A percentile compares a stretch with the other conserved stretches of the same genome.
Evolutionary conservation across 768 basidiomycete species (phyloP).

Genomic region (Suillus brevipes): DNA sequence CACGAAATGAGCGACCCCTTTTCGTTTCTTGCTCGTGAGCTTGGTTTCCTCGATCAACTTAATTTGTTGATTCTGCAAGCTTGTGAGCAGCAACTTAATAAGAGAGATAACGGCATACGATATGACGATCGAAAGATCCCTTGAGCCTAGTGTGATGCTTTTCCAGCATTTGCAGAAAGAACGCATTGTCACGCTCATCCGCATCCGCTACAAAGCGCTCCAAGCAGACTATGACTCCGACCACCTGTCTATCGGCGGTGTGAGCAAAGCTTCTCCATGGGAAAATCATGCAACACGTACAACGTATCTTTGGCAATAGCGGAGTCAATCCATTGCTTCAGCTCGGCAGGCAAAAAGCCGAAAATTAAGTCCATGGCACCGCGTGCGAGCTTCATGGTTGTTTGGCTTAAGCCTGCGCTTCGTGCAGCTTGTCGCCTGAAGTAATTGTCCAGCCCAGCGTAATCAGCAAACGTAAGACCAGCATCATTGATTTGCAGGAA

Average conservation of each 20-base stretch:
- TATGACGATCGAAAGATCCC: constrained; percentile 72
- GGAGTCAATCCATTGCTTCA: constrained; percentile 83
- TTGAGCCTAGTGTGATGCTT: constrained; percentile 82
- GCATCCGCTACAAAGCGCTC: constrained; percentile 79
- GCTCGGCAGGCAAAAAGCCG: constrained; percentile 82
- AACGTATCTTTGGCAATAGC: constrained; percentile 74
- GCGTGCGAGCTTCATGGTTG: constrained; percentile 78
- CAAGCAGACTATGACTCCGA: constrained; percentile 77
- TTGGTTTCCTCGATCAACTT: constrained; percentile 89
- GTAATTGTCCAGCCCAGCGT: constrained; percentile 91
- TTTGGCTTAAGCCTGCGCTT: constrained; percentile 59
- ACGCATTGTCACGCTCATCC: constrained; percentile 73
- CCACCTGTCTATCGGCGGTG: constrained; percentile 63
- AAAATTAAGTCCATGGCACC: constrained; percentile 95
- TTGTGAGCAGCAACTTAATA: constrained; percentile 7
- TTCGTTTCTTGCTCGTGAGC: constrained; percentile 87
- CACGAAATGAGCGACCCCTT: constrained; percentile 89
- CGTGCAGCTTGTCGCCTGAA: constrained; percentile 90
- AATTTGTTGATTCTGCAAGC: constrained; percentile 76
- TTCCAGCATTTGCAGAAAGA: constrained; percentile 74
- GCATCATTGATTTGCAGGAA: constrained; percentile 92
- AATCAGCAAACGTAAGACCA: constrained; percentile 91
- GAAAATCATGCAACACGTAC: constrained; percentile 43
- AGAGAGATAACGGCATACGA: constrained; percentile 44
- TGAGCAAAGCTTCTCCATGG: constrained; percentile 9